Evolutionary conservation across 1,139 yeast species (phyloP).

Genomic region (Kodamaea sp.): DNA sequence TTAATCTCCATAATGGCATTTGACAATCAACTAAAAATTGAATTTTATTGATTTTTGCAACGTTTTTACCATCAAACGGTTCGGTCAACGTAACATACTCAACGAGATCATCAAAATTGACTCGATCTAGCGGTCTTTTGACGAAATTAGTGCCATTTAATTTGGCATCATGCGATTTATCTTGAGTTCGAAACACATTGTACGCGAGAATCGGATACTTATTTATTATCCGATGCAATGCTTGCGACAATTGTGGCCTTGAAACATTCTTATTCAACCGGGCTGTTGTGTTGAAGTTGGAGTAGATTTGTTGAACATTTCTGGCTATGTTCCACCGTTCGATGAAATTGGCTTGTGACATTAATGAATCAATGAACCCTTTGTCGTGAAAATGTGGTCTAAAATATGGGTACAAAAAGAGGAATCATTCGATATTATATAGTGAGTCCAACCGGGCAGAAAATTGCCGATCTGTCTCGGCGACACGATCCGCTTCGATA

Average conservation of each 20-base stretch:
- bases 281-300: slow-evolving; percentile 28
- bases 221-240: slow-evolving; percentile 19
- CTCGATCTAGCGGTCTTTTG: slow-evolving; percentile 17
- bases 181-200: slow-evolving; percentile 17
- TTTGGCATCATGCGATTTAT: slow-evolving; percentile 8
- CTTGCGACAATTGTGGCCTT: slow-evolving; percentile 21
- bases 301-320: slow-evolving; percentile 19
- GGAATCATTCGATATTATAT: too few species aligned
- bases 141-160: slow-evolving; percentile 17
- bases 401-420: too few species aligned
- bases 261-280: slow-evolving; percentile 18
- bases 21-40: slow-evolving; percentile 14
- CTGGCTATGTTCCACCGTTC: slow-evolving; percentile 29
- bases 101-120: slow-evolving; percentile 26
- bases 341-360: neutral
- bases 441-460: too few species aligned
- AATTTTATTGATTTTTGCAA: slow-evolving; percentile 16
- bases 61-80: slow-evolving; percentile 14
- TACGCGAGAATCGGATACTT: slow-evolving; percentile 20
- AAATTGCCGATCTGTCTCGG: too few species aligned
- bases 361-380: too few species aligned
- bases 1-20: slow-evolving; percentile 30
- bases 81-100: slow-evolving; percentile 11
- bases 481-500: too few species aligned
- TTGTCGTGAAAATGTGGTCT: too few species aligned